These are phyloP conservation scores for Mucor mucedo DNA, from an alignment of 371 early-diverging fungal species.

Conservation along the genomic window DNA sequence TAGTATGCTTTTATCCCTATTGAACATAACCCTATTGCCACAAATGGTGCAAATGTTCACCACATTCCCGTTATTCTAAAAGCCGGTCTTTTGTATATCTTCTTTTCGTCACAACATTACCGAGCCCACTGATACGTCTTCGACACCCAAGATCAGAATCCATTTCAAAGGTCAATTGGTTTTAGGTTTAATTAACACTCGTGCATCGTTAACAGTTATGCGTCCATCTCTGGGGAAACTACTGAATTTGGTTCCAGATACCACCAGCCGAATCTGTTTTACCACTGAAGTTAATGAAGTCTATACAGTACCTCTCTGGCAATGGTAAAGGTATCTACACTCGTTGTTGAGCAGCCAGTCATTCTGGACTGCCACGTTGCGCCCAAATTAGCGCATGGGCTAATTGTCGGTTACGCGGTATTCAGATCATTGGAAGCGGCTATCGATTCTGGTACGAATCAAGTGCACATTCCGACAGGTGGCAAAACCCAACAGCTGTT, in stretches of 20 bases:
- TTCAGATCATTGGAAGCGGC: background rate
- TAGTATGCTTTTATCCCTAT: conserved; percentile 12
- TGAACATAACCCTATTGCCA: conserved; percentile 15
- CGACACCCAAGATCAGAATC: background rate
- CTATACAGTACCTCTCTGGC: background rate
- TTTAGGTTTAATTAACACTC: conserved; percentile 8
- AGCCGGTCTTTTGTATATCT: too few relatives aligned
- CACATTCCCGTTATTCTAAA: too few relatives aligned
- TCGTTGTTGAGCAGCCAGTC: background rate
- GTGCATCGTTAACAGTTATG: conserved; percentile 7
- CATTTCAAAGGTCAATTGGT: background rate
- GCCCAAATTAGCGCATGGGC: background rate
- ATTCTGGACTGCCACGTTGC: conserved; percentile 7
- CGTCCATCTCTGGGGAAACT: background rate
- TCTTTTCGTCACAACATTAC: background rate
- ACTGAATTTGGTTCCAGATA: background rate
- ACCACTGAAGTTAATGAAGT: conserved; percentile 3
- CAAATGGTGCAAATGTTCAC: too few relatives aligned
- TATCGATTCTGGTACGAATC: background rate
- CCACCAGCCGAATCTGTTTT: background rate
- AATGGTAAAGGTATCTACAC: background rate
- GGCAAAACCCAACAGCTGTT: too few relatives aligned
- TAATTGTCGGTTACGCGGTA: conserved; percentile 10
- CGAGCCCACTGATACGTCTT: too few relatives aligned
- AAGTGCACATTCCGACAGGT: conserved; percentile 5